Conservation (phyloP, 2,329 filamentous ascomycete genomes). For the Cercospora brassicicola region DNA sequence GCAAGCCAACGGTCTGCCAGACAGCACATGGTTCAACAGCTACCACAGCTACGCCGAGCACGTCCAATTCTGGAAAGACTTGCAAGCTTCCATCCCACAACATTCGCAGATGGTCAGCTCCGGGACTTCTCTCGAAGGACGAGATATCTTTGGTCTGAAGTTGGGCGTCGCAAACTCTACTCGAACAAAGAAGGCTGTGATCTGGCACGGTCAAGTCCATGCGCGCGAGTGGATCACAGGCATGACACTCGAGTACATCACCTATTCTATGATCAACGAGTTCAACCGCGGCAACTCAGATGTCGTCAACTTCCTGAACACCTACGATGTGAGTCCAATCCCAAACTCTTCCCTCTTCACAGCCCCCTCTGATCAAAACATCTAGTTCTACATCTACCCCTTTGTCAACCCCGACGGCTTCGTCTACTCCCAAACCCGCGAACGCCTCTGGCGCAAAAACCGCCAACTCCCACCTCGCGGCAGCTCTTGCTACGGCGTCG, state of each 20-base stretch:
- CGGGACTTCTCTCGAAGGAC: conserved; percentile 52
- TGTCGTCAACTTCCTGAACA: conserved; percentile 54
- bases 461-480: conserved; percentile 46
- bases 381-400: conserved; percentile 60
- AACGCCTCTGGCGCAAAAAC: conserved; percentile 65
- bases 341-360: too few relatives aligned
- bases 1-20: conserved; percentile 38
- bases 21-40: conserved; percentile 53
- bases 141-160: conserved; percentile 52
- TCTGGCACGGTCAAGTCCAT: conserved; percentile 61
- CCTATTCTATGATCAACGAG: conserved; percentile 51
- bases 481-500: conserved; percentile 49
- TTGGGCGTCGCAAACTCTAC: conserved; percentile 50
- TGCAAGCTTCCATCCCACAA: conserved; percentile 48
- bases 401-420: conserved; percentile 65
- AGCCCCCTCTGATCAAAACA: too few relatives aligned
- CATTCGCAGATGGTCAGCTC: conserved; percentile 54
- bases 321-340: conserved; percentile 52
- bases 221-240: conserved; percentile 62
- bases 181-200: conserved; percentile 54
- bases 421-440: conserved; percentile 56
- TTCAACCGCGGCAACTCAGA: conserved; percentile 44
- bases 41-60: conserved; percentile 59
- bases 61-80: conserved; percentile 49
- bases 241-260: conserved; percentile 55